Base-by-base conservation (phyloP, 768 basidiomycete genomes). In the Tricholoma bakamatsutake region DNA sequence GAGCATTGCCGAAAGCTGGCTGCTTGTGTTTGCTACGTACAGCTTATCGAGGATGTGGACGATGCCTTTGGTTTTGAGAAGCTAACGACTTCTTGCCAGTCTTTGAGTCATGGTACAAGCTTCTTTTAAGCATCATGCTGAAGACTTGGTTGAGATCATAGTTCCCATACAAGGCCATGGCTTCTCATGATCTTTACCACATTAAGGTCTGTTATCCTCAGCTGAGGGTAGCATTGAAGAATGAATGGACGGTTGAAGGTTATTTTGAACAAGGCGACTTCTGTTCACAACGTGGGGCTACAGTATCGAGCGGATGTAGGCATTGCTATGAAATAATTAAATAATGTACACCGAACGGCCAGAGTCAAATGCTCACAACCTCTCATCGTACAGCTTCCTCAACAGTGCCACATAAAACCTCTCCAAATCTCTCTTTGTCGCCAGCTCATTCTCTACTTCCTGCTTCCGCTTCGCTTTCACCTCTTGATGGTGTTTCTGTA, bases 371-470 rank as follows among this genome's bases (percentile, higher is more conserved):
- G 1, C 27, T 76, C 72, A 97, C 64, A 94, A 70, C 10, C 96
- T 96, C 66, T 97, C 93, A 56, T 98, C 90, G 62, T 94, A 93
- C 72, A 99, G 70, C 73, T 92, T 96, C 69, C 88, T 81, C 60
- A 88, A 83, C 45, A 98, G 69, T 5, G 94, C 90, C 33, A 97
- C 79, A 68, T 96, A 96, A 70, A 99, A 91, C 62, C 85, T 74
- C 67, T 95, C 93, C 65, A 98, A 70, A 66, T 93, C 90, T 62
- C 81, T 80, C 71, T 88, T 88, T 55, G 78, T 79, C 52, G 73
- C 77, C 12, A 86, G 64, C 57, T 88, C 87, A 34, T 76, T 79
- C 43, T 4, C 3, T 11, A 27, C 43, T 63, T 65, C 75, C 59
- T 62, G 60, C 53, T 65, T 61, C 58, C 61, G 62, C 50, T 64